Conservation (phyloP, 129 eudicot species). For the Deinandra increscens region DNA sequence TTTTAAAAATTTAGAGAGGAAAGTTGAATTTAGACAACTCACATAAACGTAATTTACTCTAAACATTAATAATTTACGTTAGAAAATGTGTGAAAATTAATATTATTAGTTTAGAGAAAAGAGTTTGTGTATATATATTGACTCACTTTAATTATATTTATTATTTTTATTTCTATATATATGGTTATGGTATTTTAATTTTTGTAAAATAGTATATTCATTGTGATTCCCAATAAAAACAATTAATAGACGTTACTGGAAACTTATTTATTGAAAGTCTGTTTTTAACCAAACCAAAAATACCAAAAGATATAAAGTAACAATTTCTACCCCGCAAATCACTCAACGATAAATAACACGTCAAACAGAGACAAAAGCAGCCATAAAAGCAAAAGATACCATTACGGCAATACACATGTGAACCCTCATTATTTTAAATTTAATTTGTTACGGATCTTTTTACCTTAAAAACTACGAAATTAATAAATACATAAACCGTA, state of each 20-base stretch:
- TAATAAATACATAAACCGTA: too few species aligned
- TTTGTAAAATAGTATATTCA: neutral
- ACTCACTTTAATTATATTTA: too few species aligned
- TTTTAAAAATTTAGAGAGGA: too few species aligned
- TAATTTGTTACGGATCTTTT: neutral
- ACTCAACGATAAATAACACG: neutral
- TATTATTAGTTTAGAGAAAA: too few species aligned
- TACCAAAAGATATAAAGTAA: slow-evolving; percentile 7
- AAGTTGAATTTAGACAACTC: too few species aligned
- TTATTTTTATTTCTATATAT: neutral
- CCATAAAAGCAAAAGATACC: slow-evolving; percentile 20
- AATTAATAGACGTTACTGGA: neutral
- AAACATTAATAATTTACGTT: too few species aligned
- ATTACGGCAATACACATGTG: slow-evolving; percentile 6
- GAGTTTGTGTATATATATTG: too few species aligned
- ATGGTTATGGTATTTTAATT: neutral
- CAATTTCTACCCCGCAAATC: slow-evolving; percentile 9
- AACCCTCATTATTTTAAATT: neutral
- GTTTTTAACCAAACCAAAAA: slow-evolving; percentile 9
- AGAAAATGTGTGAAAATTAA: too few species aligned
- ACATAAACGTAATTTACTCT: too few species aligned
- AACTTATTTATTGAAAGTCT: neutral
- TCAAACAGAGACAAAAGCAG: slow-evolving; percentile 18
- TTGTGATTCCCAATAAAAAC: neutral
- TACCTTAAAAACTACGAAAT: neutral